Base-by-base conservation (phyloP, 2,329 filamentous ascomycete species). In the Sphaerulina musiva region DNA sequence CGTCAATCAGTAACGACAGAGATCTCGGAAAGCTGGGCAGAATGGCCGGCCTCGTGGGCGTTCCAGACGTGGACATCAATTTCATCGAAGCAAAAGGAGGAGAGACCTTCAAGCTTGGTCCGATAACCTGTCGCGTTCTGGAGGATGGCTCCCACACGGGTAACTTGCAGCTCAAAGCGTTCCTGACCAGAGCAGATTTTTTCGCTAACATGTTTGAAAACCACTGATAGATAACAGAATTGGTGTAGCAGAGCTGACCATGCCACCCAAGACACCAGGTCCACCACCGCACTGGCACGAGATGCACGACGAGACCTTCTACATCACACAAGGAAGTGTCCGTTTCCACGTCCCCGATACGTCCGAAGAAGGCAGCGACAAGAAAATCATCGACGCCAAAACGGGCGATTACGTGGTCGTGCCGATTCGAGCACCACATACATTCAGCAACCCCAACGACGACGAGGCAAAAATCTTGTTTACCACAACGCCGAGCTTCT, bases 281-380 rank as follows among this genome's bases (percentile, higher is more conserved):
- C 76, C 78, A 1, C 74, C 74, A 42, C 70, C 74, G 1, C 76
- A 79, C 64, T 80, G 75, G 75, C 76, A 81, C 61, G 75, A 80
- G 60, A 80, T 80, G 78, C 77, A 82, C 67, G 78, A 82, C 59
- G 74, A 79, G 68, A 80, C 76, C 6, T 82, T 81, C 68, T 73
- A 80, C 42, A 72, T 80, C n/a, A 78, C 74, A 0, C 67, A 74
- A 51, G 79, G 79, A 5, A 74, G 67, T 2, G 70, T 81, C 17
- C 74, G 77, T 40, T 80, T 81, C 66, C 76, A 78, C 59, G 72
- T 73, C 10, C 74, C 75, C 0, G 63, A 66, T 53, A 56, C 62
- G 4, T 26, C 54, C 5, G 57, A 60, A 14, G 61, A 64, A 17
- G 66, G 66, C 51, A 56, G 60, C 31, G 71, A 71, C 53, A 67